Evolutionary conservation across 129 eudicot species (phyloP), one percentile per base, ranked within the genome.

Genomic region (Tagetes patula): DNA sequence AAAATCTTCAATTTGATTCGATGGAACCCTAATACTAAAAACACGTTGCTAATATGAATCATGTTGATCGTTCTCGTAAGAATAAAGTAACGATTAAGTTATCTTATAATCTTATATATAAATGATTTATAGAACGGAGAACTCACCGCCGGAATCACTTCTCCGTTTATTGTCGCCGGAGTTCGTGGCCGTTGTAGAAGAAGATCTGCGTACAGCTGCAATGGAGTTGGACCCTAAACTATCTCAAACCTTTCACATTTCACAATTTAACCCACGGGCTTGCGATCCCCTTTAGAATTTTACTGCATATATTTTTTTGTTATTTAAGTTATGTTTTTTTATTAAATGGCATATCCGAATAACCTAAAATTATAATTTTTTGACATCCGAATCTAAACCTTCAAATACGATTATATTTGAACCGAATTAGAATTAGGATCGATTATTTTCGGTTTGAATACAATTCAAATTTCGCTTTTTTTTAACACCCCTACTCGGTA

Each of bases 121-220:
- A 7, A 75, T 41, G 36, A 75, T 65, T 8, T 52, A 11, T 6
- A 42, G 31, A 48, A 30, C 38, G 12, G 61, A 48, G 0, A 71
- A 49, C 73, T 69, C 61, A 69, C 73, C 47, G 20, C 6, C 33
- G 61, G 34, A 48, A 12, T 72, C 59, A 45, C 46, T 14, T 43
- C 39, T 45, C 40, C 62, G 65, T 12, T 5, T 72, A 11, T 72
- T 12, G 42, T 58, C 56, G 73, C 31, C 40, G 38, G 63, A 53
- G 38, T 31, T 30, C 34, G 63, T 56, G 36, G 38, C 63, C 71
- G 78, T 72, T 33, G 77, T 9, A 38, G 78, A 64, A 74, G 78
- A 74, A 74, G 71, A 49, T 64, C 71, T 13, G 50, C 3, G 49
- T 70, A 9, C 7, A 70, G 65, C 49, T 54, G 61, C 61, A 55